Base-by-base conservation (phyloP, 179 eudicot genomes). In the Spergularia azorica region DNA sequence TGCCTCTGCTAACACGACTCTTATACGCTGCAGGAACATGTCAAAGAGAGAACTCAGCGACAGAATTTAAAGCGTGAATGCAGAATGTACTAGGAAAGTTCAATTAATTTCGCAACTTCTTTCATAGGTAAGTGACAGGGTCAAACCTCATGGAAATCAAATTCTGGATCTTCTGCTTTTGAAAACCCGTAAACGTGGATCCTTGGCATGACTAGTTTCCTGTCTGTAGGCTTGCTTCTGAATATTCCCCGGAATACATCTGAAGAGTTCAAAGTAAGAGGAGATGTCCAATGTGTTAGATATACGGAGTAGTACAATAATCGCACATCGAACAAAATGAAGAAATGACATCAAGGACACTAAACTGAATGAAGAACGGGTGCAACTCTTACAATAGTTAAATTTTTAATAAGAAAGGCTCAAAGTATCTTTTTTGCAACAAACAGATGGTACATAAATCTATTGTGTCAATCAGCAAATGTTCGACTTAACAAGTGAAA, bases 151-250 rank as follows among this genome's bases (percentile, higher is more conserved):
- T 89, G 91, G 77, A 95, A 91, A 60, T 92, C 97, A 26, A 90
- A 95, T 74, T 95, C 98, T 14, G 98, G 98, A 84, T 95, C 98
- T 76, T 83, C 87, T 46, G 95, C 95, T 86, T 83, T 95, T 66
- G 98, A 95, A 80, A 92, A 95, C 41, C 98, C 98, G 75, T 93
- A 95, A 32, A 95, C 88, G 80, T 95, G 95, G 79, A 95, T 91
- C 79, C 39, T 87, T 16, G 98, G 98, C 74, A 88, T 79, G 74
- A 75, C 80, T 57, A 80, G 51, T 17, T 56, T 79, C 79, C 74
- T 79, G 75, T 79, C 84, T 13, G 41, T 81, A 21, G 70, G 61
- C 67, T 17, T 78, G 58, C 79, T 70, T 58, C 83, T 71, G 74
- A 89, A 92, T 84, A 92, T 83, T 56, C 97, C 98, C 64, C 82